Evolutionary conservation across 192 early-diverging fungal genomes (phyloP), one percentile per base, ranked within the genome.

Genomic region (Mortierella alpina): DNA sequence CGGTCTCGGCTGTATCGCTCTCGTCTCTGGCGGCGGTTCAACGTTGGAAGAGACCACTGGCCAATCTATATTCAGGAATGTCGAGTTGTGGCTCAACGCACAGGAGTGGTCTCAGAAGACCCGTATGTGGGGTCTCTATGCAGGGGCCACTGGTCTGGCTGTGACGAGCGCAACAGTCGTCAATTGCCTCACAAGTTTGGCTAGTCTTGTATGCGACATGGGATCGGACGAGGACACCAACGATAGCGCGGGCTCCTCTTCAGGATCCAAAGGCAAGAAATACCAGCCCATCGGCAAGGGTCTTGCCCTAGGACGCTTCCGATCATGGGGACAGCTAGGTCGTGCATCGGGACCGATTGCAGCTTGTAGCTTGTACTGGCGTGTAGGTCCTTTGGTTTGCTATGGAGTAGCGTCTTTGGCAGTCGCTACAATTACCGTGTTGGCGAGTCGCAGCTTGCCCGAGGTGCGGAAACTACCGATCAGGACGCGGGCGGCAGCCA

Each of bases 141-240:
- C 90, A 52, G 96, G 95, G 7, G 93, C 95, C 0, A 82, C 93
- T n/a, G 94, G 91, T 31, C 85, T 98, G 73, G 94, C 96, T 0
- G 86, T 99, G 55, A 95, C 98, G 0, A 94, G 92, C 66, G 98
- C 96, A 12, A 99, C 98, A 0, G 98, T 99, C 0, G 96, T 97
- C 46, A 98, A 94, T 73, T 93, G 91, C 54, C 81, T 99, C 48
- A 99, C 95, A 4, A 88, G 89, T 48, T 54, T 96, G 68, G 93
- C 92, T 18, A 90, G 89, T 78, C 65, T 91, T 49, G 86, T 88
- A 50, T 87, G 90, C 59, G 78, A 82, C 49, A 77, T 75, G 68
- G 67, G 71, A 14, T 84, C 82, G 9, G 75, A 83, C 46, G 56
- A 70, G 15, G 53, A 70, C 45, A 52, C 61, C 22, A 23, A 31